Percentiles rank a stretch among this genome's conserved stretches.
Conservation (phyloP, 169 alveolate genomes). For the Plasmodium coatneyi region DNA sequence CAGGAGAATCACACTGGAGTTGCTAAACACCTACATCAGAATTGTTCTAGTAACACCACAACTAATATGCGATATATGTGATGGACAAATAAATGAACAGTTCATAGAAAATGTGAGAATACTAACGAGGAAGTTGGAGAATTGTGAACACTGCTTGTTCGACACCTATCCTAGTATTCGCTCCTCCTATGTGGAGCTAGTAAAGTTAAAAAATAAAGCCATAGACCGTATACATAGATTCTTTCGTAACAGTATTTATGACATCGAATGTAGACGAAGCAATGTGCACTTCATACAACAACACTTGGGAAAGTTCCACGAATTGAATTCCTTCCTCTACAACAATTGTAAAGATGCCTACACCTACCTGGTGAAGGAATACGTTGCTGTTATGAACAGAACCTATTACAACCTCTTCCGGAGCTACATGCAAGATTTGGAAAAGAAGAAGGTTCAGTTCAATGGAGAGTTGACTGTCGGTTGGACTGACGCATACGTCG, state of each 20-base stretch:
- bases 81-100: conserved; percentile 75
- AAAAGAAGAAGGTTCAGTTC: neutral
- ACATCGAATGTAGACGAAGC: conserved; percentile 76
- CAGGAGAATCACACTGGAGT: conserved; percentile 76
- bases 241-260: conserved; percentile 53
- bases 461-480: neutral
- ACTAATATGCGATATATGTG: conserved; percentile 76
- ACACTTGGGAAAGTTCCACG: conserved; percentile 43
- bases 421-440: conserved; percentile 4
- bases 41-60: conserved; percentile 79
- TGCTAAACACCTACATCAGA: conserved; percentile 76
- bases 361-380: conserved; percentile 29
- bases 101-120: conserved; percentile 65
- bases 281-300: conserved; percentile 74
- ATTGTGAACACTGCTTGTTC: conserved; percentile 76
- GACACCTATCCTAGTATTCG: conserved; percentile 80
- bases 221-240: conserved; percentile 11
- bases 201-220: conserved; percentile 34
- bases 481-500: neutral
- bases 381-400: conserved; percentile 19
- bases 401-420: conserved; percentile 26
- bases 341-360: conserved; percentile 27
- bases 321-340: conserved; percentile 21
- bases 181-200: conserved; percentile 39
- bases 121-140: conserved; percentile 75